These are phyloP conservation scores for Rubia peregrina DNA, from an alignment of 305 asterid species.

Conservation along the genomic window DNA sequence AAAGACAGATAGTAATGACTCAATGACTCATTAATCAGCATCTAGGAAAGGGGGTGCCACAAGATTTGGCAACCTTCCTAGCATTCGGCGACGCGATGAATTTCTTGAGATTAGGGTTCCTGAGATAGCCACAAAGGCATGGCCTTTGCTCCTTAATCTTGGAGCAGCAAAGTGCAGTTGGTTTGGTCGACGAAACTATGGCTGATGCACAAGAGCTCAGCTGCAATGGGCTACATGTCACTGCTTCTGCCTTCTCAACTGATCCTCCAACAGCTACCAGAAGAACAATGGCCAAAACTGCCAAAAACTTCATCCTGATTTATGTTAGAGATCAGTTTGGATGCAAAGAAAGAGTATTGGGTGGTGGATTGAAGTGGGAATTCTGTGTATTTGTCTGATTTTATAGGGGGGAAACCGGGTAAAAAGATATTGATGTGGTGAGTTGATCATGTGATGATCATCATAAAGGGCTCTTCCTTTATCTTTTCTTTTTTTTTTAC, in stretches of 20 bases:
- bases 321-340: background rate
- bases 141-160: conserved; percentile 67
- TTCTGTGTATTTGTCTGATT: background rate
- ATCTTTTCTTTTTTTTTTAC: background rate
- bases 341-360: background rate
- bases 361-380: conserved; percentile 8
- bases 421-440: conserved; percentile 5
- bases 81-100: conserved; percentile 67
- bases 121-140: conserved; percentile 67
- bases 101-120: conserved; percentile 58
- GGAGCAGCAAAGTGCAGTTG: conserved; percentile 45
- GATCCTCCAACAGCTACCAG: conserved; percentile 27
- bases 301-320: conserved; percentile 17
- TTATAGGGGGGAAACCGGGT: conserved; percentile 13
- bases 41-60: conserved; percentile 32
- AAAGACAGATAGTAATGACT: no score
- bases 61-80: conserved; percentile 43
- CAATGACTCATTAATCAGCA: conserved; percentile 15
- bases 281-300: conserved; percentile 27
- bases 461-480: background rate
- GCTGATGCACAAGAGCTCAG: conserved; percentile 74
- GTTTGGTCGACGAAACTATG: conserved; percentile 42
- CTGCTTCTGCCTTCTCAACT: conserved; percentile 28
- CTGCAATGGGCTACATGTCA: conserved; percentile 66
- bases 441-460: conserved; percentile 7